Percentiles rank a stretch among this genome's conserved stretches.
phyloP scores from a whole-genome alignment of 148 eudicot genomes.

The Mesembryanthemum crystallinum region DNA sequence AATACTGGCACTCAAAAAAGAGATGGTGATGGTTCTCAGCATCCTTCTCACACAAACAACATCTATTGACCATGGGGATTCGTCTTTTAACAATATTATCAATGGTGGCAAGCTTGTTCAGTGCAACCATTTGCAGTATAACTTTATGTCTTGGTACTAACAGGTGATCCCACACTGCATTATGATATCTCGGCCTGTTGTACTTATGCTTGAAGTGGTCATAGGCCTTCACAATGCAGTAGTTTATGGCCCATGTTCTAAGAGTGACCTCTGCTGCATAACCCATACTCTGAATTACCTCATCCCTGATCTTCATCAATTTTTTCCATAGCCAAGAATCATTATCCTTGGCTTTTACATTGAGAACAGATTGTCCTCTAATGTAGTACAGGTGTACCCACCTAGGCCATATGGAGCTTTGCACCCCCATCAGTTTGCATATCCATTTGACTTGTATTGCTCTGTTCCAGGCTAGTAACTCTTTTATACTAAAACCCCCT shows the following conservation, averaged over 20 bases:
- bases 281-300: not conserved
- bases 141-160: not conserved
- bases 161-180: not conserved
- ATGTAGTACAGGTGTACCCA: no score
- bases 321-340: not conserved
- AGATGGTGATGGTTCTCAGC: not conserved
- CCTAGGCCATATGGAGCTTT: no score
- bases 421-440: not conserved
- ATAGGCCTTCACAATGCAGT: no score
- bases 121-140: not conserved
- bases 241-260: no score
- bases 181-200: no score
- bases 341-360: not conserved
- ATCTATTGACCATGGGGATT: not conserved
- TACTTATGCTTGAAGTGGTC: no score
- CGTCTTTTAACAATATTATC: not conserved
- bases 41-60: not conserved
- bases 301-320: not conserved
- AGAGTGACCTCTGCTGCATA: not conserved
- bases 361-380: no score
- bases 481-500: not conserved
- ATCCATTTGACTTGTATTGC: not conserved
- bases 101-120: not conserved
- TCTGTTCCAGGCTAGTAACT: not conserved
- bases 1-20: not conserved